Evolutionary conservation across 1,284 basidiomycete species (phyloP), one percentile per base, ranked within the genome.

Genomic region (Xerocomus minutiporus): DNA sequence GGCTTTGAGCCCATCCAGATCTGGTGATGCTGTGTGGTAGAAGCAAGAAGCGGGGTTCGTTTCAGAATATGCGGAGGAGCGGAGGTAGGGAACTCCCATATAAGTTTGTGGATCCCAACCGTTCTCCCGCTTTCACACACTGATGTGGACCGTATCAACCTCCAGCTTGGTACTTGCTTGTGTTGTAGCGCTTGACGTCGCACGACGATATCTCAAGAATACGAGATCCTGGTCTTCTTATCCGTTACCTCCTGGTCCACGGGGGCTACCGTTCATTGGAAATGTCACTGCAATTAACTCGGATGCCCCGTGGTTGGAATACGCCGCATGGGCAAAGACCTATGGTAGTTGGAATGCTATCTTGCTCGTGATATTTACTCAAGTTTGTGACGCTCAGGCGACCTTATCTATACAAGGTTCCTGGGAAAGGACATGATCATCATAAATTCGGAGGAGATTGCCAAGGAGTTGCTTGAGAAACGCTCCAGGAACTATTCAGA

Each of bases 381-480:
- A 51, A 40, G 5, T 31, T 25, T 6, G 4, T 25, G n/a, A 36
- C 35, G 34, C 17, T 48, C 28, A 64, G 73, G 73, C 8, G 58
- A 65, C 53, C 59, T 75, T 23, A 50, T 72, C 2, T 63, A 71
- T 48, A 53, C 63, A 4, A 60, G 59, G 28, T 41, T 61, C 2
- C 58, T 65, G 25, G 56, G 62, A 8, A 56, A 61, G 44, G 67
- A 77, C 40, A 65, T 74, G 5, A 58, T 80, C 41, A 58, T 78
- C 28, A 56, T 77, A 4, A 75, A 75, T 55, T 72, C 72, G 0
- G 48, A 68, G 8, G 61, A 69, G 35, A 61, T 68, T 13, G 71
- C 67, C 4, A 63, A 57, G 11, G 75, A 74, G 4, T 61, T 80
- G n/a, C 67, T 80, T 11, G 76, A 77, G 17, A 74, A 70, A 45